Evolutionary conservation across 108 stramenopile species (phyloP).

Genomic region (Cyclotella kingstonii): DNA sequence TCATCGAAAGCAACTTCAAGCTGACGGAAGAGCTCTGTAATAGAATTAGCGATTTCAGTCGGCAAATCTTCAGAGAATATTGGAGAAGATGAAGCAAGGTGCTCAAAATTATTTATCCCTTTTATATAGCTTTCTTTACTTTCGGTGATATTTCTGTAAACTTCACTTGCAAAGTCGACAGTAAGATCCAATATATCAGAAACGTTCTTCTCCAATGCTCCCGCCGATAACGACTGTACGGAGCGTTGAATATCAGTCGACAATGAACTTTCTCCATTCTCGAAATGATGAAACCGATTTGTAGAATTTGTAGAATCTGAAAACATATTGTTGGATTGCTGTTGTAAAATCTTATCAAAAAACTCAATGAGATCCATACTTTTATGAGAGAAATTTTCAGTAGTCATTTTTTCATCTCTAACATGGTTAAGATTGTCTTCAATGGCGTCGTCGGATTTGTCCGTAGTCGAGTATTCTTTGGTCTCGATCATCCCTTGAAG

Average conservation of each 20-base stretch:
- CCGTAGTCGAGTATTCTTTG: no score
- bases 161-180: slow-evolving; percentile 42
- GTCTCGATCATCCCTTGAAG: no score
- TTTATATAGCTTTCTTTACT: background rate
- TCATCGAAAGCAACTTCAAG: slow-evolving; percentile 42
- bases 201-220: slow-evolving; percentile 13
- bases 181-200: slow-evolving; percentile 42
- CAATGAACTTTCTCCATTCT: slow-evolving; percentile 15
- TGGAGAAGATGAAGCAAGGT: slow-evolving; percentile 27
- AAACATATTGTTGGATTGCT: slow-evolving; percentile 11
- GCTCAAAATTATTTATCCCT: slow-evolving; percentile 14
- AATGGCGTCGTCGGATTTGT: no score
- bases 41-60: slow-evolving; percentile 36
- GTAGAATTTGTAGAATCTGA: background rate
- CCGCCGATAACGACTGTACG: slow-evolving; percentile 27
- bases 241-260: slow-evolving; percentile 36
- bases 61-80: slow-evolving; percentile 31
- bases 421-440: no score
- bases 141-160: slow-evolving; percentile 28
- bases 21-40: slow-evolving; percentile 34
- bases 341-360: slow-evolving; percentile 35
- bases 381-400: no score
- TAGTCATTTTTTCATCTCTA: no score
- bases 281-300: background rate
- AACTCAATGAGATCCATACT: slow-evolving; percentile 26